These are phyloP conservation scores for Ballota nigra DNA, from an alignment of 257 asterid genomes.

Conservation along the genomic window DNA sequence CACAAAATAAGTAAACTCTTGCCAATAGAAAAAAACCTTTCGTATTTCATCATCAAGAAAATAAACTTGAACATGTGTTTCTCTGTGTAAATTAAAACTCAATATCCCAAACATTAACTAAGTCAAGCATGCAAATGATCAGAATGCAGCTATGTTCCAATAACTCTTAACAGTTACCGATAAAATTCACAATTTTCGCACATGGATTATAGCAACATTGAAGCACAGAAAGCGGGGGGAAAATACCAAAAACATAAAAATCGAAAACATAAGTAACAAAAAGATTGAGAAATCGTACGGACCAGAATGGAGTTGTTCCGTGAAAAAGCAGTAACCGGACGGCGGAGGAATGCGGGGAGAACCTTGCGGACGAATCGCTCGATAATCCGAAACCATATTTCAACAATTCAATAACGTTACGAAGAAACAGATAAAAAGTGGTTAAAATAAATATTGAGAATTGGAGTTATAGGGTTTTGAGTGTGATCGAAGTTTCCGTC, in stretches of 20 bases:
- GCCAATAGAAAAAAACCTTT: too few relatives aligned
- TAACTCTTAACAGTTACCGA: background rate
- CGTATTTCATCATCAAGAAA: background rate
- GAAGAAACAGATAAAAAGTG: background rate
- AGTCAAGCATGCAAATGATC: background rate
- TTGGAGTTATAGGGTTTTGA: conserved; percentile 13
- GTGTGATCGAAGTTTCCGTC: background rate
- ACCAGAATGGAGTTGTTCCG: conserved; percentile 38
- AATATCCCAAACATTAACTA: background rate
- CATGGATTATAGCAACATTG: background rate
- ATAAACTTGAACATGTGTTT: background rate
- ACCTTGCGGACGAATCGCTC: conserved; percentile 18
- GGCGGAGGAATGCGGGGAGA: conserved; percentile 21
- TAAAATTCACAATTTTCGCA: background rate
- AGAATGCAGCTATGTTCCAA: conserved; percentile 8
- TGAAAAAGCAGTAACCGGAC: conserved; percentile 5
- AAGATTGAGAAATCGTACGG: background rate
- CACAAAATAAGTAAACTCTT: too few relatives aligned
- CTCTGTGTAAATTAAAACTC: background rate
- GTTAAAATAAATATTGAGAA: background rate
- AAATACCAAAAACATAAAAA: background rate
- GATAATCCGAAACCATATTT: conserved; percentile 31
- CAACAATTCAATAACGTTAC: background rate
- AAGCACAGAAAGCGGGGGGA: background rate
- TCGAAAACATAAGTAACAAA: background rate